Conservation (phyloP, 2,329 filamentous ascomycete species). For the Clonostachys sp. region DNA sequence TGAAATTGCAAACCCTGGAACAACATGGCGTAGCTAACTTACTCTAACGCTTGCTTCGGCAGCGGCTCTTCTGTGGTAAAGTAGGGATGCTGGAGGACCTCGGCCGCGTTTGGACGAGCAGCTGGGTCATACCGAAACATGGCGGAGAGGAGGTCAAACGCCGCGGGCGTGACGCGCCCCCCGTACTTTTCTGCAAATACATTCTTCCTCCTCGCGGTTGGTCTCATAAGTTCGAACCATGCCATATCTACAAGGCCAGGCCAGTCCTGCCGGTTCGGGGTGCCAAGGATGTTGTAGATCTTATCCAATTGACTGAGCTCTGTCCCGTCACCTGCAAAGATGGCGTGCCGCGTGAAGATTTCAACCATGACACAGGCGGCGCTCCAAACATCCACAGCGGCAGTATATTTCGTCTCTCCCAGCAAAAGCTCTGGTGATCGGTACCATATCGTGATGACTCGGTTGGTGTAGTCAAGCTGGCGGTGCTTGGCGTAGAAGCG, state of each 20-base stretch:
- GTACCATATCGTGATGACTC: constrained; percentile 99
- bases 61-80: constrained; percentile 78
- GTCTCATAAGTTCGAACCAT: constrained; percentile 91
- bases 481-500: constrained; percentile 92
- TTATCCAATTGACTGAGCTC: constrained; percentile 95
- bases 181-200: constrained; percentile 81
- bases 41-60: constrained; percentile 77
- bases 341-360: constrained; percentile 89
- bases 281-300: constrained; percentile 90
- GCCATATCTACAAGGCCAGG: constrained; percentile 88
- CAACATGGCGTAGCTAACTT: constrained; percentile 24
- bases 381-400: constrained; percentile 93
- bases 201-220: constrained; percentile 66
- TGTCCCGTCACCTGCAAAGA: constrained; percentile 93
- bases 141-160: constrained; percentile 73
- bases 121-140: constrained; percentile 91
- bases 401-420: constrained; percentile 85
- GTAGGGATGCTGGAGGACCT: constrained; percentile 83
- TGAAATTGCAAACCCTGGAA: background rate
- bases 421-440: constrained; percentile 85
- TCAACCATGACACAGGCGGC: constrained; percentile 95
- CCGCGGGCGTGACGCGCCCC: constrained; percentile 70
- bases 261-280: constrained; percentile 81
- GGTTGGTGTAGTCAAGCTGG: constrained; percentile 94
- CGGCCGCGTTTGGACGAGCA: constrained; percentile 75